Percentiles rank a stretch among this genome's conserved stretches.
Conservation (phyloP, 768 basidiomycete genomes). For the Suillus clintonianus region DNA sequence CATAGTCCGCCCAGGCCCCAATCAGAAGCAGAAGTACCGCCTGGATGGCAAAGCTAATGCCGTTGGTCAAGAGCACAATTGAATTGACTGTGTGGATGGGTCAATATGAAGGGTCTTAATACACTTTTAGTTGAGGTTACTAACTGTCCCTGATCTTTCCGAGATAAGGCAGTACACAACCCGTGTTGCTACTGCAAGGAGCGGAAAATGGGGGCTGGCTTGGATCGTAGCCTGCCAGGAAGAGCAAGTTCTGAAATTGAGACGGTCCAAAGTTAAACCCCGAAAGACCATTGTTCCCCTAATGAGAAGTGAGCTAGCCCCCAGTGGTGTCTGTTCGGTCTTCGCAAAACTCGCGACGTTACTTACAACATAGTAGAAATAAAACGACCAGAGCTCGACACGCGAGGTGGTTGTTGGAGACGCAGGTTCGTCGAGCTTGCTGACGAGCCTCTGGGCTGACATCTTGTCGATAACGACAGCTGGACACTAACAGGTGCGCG, state of each 20-base stretch:
- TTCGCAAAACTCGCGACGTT: neutral
- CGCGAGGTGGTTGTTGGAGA: slow-evolving; percentile 40
- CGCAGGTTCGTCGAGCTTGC: neutral
- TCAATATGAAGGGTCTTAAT: neutral
- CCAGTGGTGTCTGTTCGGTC: neutral
- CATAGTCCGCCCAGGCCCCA: slow-evolving; percentile 83
- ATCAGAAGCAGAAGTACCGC: slow-evolving; percentile 63
- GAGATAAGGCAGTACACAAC: slow-evolving; percentile 68
- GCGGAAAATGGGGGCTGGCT: slow-evolving; percentile 52
- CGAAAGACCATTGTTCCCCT: slow-evolving; percentile 69
- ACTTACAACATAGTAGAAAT: slow-evolving; percentile 54
- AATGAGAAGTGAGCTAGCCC: neutral
- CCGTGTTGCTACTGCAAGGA: slow-evolving; percentile 48
- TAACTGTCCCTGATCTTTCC: slow-evolving; percentile 61
- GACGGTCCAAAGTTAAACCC: slow-evolving; percentile 75
- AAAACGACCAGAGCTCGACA: slow-evolving; percentile 59
- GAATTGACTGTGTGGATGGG: slow-evolving; percentile 56
- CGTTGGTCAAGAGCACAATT: slow-evolving; percentile 77
- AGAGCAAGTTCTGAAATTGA: slow-evolving; percentile 74
- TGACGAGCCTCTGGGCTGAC: neutral
- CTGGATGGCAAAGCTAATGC: slow-evolving; percentile 78
- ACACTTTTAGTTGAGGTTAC: slow-evolving; percentile 16
- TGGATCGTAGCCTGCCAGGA: slow-evolving; percentile 73
- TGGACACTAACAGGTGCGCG: neutral
- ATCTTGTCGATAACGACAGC: neutral